Evolutionary conservation across 352 stramenopile species (phyloP).

Genomic region (Phytopythium aichiense): DNA sequence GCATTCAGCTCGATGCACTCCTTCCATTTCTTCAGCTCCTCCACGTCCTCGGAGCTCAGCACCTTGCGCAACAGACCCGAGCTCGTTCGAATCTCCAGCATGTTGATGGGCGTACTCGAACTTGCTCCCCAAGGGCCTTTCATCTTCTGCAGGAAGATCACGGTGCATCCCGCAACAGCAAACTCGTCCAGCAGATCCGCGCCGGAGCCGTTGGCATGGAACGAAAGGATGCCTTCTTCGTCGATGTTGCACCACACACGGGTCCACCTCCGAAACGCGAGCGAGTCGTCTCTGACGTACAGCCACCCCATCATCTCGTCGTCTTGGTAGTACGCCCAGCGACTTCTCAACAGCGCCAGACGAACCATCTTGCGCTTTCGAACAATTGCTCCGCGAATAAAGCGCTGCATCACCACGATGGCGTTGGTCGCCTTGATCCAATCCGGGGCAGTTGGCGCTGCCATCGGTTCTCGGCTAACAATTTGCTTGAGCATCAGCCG

Average conservation of each 20-base stretch:
- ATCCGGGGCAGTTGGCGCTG: constrained; percentile 41
- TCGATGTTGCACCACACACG: constrained; percentile 80
- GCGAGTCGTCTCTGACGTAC: constrained; percentile 75
- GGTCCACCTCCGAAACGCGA: constrained; percentile 82
- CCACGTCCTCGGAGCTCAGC: constrained; percentile 48
- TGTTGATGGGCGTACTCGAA: constrained; percentile 18
- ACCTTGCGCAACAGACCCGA: constrained; percentile 54
- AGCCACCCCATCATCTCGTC: constrained; percentile 80
- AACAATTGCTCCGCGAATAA: constrained; percentile 72
- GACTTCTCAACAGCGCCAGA: constrained; percentile 43
- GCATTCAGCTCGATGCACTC: constrained; percentile 55
- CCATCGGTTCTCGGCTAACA: constrained; percentile 50
- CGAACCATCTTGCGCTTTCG: constrained; percentile 63
- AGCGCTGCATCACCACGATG: constrained; percentile 77
- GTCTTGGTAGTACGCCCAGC: constrained; percentile 53
- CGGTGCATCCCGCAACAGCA: constrained; percentile 52
- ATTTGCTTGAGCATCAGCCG: constrained; percentile 69
- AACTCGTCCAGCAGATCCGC: constrained; percentile 64
- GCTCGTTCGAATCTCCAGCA: constrained; percentile 60
- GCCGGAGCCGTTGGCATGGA: constrained; percentile 71
- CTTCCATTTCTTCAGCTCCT: constrained; percentile 74
- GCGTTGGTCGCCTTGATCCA: constrained; percentile 68
- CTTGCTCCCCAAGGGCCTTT: constrained; percentile 44
- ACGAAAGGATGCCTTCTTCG: constrained; percentile 57
- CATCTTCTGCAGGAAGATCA: constrained; percentile 58